A percentile compares a stretch with the other conserved stretches of the same genome.
These are phyloP conservation scores for Podospora pseudoanserina DNA, from an alignment of 495 filamentous ascomycete genomes.

Conservation along the genomic window DNA sequence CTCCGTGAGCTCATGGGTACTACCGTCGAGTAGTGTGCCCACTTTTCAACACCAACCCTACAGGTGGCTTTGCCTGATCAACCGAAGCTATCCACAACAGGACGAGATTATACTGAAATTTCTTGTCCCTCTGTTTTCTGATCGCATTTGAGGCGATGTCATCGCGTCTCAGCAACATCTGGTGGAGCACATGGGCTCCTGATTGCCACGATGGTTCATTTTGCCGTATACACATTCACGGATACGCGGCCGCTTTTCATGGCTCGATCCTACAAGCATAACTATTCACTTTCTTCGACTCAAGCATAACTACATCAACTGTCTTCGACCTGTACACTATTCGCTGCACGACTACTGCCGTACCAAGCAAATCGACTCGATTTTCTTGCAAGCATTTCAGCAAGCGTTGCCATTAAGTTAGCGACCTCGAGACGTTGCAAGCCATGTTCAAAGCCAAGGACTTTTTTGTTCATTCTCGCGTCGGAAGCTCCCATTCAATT, in stretches of 20 bases:
- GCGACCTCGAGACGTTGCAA: neutral
- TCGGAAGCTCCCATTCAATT: neutral
- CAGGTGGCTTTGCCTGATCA: neutral
- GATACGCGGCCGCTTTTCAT: neutral
- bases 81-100: slow-evolving; percentile 1
- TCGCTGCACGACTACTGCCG: neutral
- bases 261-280: neutral
- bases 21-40: slow-evolving; percentile 15
- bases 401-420: slow-evolving; percentile 5
- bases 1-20: slow-evolving; percentile 68
- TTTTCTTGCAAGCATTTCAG: neutral
- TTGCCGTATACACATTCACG: neutral
- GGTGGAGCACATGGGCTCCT: neutral
- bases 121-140: neutral
- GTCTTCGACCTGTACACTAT: neutral
- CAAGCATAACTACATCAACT: neutral
- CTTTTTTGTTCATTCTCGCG: neutral
- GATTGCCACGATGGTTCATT: neutral
- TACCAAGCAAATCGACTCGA: neutral
- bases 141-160: neutral
- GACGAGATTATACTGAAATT: neutral
- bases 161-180: neutral
- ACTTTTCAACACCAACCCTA: neutral
- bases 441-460: neutral
- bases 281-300: neutral